Conservation (phyloP, 352 stramenopile species). For the Globisporangium cystogenes region DNA sequence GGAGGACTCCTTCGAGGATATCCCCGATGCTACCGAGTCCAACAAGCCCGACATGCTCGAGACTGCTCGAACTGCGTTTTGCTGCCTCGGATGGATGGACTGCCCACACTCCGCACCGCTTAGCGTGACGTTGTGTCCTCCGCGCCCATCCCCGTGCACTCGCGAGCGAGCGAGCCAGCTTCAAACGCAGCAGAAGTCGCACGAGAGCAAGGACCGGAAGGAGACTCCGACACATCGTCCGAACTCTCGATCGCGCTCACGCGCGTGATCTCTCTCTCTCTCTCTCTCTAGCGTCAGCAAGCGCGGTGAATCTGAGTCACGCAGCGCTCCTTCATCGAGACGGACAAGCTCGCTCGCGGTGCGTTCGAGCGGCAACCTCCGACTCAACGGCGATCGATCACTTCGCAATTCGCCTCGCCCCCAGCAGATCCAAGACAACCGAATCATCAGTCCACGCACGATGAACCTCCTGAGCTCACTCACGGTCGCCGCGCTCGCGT, state of each 20-base stretch:
- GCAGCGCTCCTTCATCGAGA: neutral
- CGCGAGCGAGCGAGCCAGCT: neutral
- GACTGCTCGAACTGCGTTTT: too few species aligned
- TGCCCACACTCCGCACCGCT: neutral
- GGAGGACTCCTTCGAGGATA: too few species aligned
- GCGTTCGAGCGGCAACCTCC: too few species aligned
- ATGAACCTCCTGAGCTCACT: constrained; percentile 5
- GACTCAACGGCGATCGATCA: neutral
- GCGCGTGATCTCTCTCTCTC: too few species aligned
- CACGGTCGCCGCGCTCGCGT: constrained; percentile 9
- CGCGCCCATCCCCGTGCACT: too few species aligned
- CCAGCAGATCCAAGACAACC: constrained; percentile 13
- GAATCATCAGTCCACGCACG: neutral
- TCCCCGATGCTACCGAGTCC: too few species aligned
- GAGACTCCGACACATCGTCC: neutral
- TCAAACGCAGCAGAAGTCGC: neutral
- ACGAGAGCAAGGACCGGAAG: too few species aligned
- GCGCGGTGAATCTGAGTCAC: neutral
- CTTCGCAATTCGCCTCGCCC: neutral
- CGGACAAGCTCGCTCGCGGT: neutral
- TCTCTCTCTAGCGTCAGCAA: too few species aligned
- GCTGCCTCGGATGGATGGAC: neutral
- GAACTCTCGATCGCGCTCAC: too few species aligned
- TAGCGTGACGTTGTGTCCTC: too few species aligned
- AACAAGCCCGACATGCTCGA: neutral